Evolutionary conservation across 768 basidiomycete species (phyloP).

Genomic region (Tulasnella calospora): DNA sequence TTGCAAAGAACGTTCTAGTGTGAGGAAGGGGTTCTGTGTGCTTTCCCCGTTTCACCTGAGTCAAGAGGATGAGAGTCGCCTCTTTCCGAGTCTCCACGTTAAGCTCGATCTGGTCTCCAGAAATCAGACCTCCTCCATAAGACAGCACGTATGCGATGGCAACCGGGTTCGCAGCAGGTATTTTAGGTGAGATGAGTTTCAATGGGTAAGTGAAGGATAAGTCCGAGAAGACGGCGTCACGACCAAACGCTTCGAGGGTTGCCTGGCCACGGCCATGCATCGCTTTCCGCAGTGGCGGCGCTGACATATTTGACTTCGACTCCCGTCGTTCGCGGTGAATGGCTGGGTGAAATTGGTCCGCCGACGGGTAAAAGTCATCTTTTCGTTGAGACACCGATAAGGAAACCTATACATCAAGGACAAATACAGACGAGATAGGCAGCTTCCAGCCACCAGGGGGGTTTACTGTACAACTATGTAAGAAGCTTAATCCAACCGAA

Average conservation of each 20-base stretch:
- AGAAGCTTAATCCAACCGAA: background rate
- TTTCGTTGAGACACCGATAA: background rate
- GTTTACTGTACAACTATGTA: background rate
- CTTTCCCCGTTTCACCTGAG: constrained; percentile 57
- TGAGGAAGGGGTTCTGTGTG: background rate
- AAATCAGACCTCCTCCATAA: constrained; percentile 90
- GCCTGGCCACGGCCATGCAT: constrained; percentile 29
- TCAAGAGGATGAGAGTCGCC: constrained; percentile 65
- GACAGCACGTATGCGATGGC: constrained; percentile 73
- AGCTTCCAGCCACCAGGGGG: background rate
- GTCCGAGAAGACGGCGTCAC: constrained; percentile 61
- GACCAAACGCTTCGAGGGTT: constrained; percentile 40
- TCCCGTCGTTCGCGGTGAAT: background rate
- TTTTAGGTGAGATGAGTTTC: constrained; percentile 74
- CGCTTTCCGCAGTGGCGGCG: constrained; percentile 6
- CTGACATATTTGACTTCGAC: background rate
- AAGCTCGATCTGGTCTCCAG: constrained; percentile 70
- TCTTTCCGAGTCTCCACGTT: constrained; percentile 54
- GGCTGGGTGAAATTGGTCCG: background rate
- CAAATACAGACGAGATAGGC: background rate
- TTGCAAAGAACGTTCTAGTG: constrained; percentile 7
- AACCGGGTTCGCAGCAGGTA: constrained; percentile 44
- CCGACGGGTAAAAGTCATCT: background rate
- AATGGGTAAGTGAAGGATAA: constrained; percentile 79
- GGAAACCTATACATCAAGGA: background rate